phyloP scores from a whole-genome alignment of 2,329 filamentous ascomycete genomes.

The Raffaelea arxii region DNA sequence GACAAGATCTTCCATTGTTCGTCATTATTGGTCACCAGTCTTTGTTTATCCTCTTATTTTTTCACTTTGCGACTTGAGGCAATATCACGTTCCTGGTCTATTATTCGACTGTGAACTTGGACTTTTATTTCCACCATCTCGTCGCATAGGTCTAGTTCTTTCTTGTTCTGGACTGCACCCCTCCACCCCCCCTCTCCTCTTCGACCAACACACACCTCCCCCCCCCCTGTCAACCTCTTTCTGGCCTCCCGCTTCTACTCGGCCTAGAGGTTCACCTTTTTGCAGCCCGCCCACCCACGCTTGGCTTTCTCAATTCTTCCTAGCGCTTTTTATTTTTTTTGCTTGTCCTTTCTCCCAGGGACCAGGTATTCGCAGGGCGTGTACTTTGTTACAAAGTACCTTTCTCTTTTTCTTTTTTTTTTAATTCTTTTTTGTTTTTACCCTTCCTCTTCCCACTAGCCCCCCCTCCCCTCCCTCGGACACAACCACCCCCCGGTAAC shows the following conservation, averaged over 20 bases:
- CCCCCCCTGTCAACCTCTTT: background rate
- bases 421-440: no score
- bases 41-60: no score
- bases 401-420: no score
- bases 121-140: no score
- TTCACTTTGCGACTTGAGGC: no score
- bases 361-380: conserved; percentile 7
- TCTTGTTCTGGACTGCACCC: conserved; percentile 13
- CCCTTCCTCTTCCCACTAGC: no score
- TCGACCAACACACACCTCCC: background rate
- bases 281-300: conserved; percentile 12
- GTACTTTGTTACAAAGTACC: conserved; percentile 11
- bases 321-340: conserved; percentile 3
- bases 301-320: background rate
- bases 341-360: conserved; percentile 5
- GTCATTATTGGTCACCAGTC: no score
- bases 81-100: no score
- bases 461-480: conserved; percentile 15
- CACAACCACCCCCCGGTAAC: conserved; percentile 12
- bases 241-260: conserved; percentile 31
- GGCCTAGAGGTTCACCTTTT: conserved; percentile 20
- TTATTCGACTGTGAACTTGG: conserved; percentile 4
- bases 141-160: no score
- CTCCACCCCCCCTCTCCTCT: background rate
- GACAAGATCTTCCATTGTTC: no score